These are phyloP conservation scores for Annulohypoxylon bovei DNA, from an alignment of 495 filamentous ascomycete genomes.

Conservation along the genomic window DNA sequence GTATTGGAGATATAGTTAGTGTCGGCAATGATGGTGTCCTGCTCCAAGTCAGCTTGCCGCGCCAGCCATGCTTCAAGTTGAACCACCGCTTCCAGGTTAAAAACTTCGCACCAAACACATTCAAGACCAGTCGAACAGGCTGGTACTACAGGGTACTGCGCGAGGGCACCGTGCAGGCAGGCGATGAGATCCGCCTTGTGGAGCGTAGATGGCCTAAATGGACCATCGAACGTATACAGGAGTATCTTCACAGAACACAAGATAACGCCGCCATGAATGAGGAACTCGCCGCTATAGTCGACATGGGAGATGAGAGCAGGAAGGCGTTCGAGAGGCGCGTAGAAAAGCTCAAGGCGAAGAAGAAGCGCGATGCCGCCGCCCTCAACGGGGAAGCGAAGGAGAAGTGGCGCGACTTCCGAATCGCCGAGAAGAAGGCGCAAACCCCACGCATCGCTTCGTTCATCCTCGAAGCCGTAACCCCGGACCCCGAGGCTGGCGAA, in stretches of 20 bases:
- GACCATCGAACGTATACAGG: slow-evolving; percentile 65
- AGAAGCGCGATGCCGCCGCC: slow-evolving; percentile 46
- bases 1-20: slow-evolving; percentile 64
- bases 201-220: slow-evolving; percentile 59
- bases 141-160: slow-evolving; percentile 65
- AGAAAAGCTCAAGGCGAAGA: slow-evolving; percentile 45
- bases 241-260: slow-evolving; percentile 62
- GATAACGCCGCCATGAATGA: slow-evolving; percentile 56
- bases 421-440: slow-evolving; percentile 55
- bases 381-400: slow-evolving; percentile 37
- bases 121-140: slow-evolving; percentile 60
- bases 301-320: slow-evolving; percentile 59
- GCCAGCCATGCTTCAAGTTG: slow-evolving; percentile 67
- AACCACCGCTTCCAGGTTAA: slow-evolving; percentile 65
- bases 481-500: slow-evolving; percentile 32
- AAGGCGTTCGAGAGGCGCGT: slow-evolving; percentile 53
- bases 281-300: slow-evolving; percentile 55
- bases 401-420: slow-evolving; percentile 55
- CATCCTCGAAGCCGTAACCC: slow-evolving; percentile 49
- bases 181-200: slow-evolving; percentile 57
- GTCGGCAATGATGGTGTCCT: slow-evolving; percentile 52
- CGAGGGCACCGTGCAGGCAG: slow-evolving; percentile 58
- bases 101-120: slow-evolving; percentile 64
- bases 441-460: slow-evolving; percentile 55
- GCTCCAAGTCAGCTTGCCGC: slow-evolving; percentile 59